Percentiles rank a stretch among this genome's conserved stretches.
Conservation (phyloP, 352 stramenopile genomes). For the Phytophthora tubulina region DNA sequence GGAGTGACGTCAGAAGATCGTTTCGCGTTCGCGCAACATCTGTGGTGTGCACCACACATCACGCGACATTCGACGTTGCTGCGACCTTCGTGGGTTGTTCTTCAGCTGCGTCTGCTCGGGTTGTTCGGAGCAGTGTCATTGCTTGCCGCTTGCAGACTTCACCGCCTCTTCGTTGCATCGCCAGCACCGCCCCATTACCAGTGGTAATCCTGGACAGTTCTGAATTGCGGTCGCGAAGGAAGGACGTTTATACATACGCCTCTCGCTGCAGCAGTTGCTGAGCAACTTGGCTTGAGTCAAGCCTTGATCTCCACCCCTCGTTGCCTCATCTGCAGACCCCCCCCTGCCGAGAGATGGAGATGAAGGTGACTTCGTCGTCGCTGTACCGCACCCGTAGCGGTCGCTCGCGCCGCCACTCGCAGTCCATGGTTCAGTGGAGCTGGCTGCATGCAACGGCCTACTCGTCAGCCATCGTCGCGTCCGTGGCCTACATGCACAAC, state of each 20-base stretch:
- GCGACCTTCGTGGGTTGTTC: conserved; percentile 3
- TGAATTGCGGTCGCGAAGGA: conserved; percentile 22
- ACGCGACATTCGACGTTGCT: neutral
- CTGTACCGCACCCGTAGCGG: conserved; percentile 14
- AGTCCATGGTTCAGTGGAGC: conserved; percentile 62
- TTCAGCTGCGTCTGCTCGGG: conserved; percentile 11
- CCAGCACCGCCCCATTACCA: neutral
- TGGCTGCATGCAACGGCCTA: conserved; percentile 80
- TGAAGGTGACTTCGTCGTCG: conserved; percentile 10
- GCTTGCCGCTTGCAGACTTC: neutral
- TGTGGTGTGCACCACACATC: neutral
- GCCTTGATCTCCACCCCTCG: neutral
- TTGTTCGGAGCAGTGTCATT: conserved; percentile 10
- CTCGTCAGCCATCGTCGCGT: conserved; percentile 73
- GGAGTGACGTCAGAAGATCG: no score
- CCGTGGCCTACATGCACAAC: conserved; percentile 74
- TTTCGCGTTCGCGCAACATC: neutral
- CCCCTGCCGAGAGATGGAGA: conserved; percentile 26
- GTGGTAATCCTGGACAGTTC: conserved; percentile 14
- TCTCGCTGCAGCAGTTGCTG: neutral
- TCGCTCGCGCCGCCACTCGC: conserved; percentile 33
- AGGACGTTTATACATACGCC: neutral
- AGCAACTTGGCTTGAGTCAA: neutral
- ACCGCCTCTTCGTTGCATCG: conserved; percentile 5
- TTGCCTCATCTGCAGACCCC: neutral